These are phyloP conservation scores for Penicillium corylophilum DNA, from an alignment of 2,329 filamentous ascomycete genomes.

Conservation along the genomic window DNA sequence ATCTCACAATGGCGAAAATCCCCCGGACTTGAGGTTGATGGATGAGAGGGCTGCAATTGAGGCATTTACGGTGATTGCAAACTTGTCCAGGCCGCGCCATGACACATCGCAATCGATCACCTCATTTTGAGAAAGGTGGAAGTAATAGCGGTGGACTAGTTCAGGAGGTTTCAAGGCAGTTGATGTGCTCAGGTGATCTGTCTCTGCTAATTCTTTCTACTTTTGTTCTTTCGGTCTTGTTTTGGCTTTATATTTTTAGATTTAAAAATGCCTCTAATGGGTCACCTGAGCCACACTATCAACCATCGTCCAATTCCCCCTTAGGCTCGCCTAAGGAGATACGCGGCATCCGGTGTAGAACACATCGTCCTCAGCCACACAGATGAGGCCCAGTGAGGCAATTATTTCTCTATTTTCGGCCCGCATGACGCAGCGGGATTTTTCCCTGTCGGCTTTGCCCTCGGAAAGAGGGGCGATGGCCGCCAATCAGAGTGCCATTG, in stretches of 20 bases:
- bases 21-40: conserved; percentile 15
- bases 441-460: conserved; percentile 18
- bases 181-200: background rate
- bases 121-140: conserved; percentile 7
- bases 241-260: background rate
- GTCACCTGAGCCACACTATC: background rate
- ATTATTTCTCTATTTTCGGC: conserved; percentile 25
- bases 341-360: background rate
- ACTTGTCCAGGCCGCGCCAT: conserved; percentile 3
- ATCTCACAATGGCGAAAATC: conserved; percentile 18
- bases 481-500: conserved; percentile 17
- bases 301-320: background rate
- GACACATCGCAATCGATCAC: conserved; percentile 26
- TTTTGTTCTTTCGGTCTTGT: conserved; percentile 5
- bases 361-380: conserved; percentile 6
- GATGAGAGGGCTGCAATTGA: conserved; percentile 15
- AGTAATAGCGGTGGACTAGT: background rate
- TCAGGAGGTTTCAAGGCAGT: background rate
- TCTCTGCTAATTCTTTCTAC: background rate
- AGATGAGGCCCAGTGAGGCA: conserved; percentile 18
- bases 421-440: conserved; percentile 31
- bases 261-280: background rate
- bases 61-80: conserved; percentile 14
- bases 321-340: background rate
- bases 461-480: conserved; percentile 22